Base-by-base conservation (phyloP, 2,329 filamentous ascomycete genomes). In the Colletotrichum limetticola region DNA sequence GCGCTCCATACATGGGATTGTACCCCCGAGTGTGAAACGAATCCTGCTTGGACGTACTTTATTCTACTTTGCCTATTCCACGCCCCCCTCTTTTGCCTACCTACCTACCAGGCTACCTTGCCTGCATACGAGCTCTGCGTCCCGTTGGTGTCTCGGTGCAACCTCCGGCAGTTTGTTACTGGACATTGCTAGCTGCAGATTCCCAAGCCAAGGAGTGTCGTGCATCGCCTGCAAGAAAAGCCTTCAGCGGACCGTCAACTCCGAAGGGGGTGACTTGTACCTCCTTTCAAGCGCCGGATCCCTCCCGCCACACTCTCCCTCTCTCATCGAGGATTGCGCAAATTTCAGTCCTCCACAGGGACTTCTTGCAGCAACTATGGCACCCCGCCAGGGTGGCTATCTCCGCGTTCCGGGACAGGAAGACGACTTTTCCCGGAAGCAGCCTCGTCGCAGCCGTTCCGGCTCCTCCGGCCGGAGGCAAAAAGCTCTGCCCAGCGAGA, bases 401-500 rank as follows among this genome's bases (percentile, higher is more conserved):
- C 71, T 73, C 49, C 71, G 66, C 42, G 71, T 73, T 19, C 71
- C 71, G 32, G 71, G 71, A 66, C 67, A 70, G 26, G 70, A 72
- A 35, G 66, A 73, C 46, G 60, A 61, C 46, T 56, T 32, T 49
- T 32, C 35, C n/a, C 55, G 24, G 4, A 49, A 60, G 46, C 37
- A 58, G 35, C 59, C 60, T 42, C 60, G 60, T 32, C 70, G 35
- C 49, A 60, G 66, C 67, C 60, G 71, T 32, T 55, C 68, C 71
- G 37, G 71, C 57, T 61, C 74, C 58, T 53, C 73, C 60, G 52
- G 63, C 57, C 56, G 74, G 42, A 52, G 67, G 26, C 59, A 67
- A 78, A 73, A 78, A 42, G 62, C 68, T n/a, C 52, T 68, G 46
- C 68, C 71, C 19, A 72, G 68, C 42, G 74, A 75, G 42, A 75